These are phyloP conservation scores for Aspergillus chevalieri DNA, from an alignment of 2,329 filamentous ascomycete genomes.

Conservation along the genomic window DNA sequence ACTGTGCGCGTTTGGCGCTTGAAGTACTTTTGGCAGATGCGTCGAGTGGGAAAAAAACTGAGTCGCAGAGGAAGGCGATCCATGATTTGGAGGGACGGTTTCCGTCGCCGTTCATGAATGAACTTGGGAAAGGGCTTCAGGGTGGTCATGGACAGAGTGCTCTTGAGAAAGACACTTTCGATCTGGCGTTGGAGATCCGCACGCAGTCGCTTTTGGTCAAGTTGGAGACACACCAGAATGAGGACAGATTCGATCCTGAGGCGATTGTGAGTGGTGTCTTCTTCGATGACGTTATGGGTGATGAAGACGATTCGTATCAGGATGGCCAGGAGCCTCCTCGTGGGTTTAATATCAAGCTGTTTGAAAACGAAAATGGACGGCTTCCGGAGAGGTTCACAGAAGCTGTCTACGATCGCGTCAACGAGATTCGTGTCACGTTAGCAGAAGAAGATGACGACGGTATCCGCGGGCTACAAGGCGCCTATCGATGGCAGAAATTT, in stretches of 20 bases:
- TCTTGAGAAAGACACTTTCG: constrained; percentile 39
- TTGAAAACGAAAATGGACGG: constrained; percentile 33
- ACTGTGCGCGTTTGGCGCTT: constrained; percentile 37
- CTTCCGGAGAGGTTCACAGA: constrained; percentile 32
- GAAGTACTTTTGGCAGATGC: constrained; percentile 28
- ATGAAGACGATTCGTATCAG: constrained; percentile 6
- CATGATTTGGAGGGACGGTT: constrained; percentile 28
- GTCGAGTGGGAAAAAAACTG: constrained; percentile 11
- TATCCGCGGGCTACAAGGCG: constrained; percentile 39
- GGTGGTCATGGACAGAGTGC: constrained; percentile 31
- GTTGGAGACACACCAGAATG: constrained; percentile 28
- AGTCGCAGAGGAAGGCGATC: constrained; percentile 15
- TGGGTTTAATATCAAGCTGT: constrained; percentile 22
- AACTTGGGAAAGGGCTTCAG: constrained; percentile 13
- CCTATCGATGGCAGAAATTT: constrained; percentile 48
- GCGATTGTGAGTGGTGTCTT: constrained; percentile 39
- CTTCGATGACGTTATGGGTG: constrained; percentile 18
- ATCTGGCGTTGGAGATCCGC: constrained; percentile 48
- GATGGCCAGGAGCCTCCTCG: constrained; percentile 14
- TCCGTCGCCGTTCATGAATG: constrained; percentile 29
- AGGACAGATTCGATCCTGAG: constrained; percentile 34
- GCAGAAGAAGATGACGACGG: constrained; percentile 24
- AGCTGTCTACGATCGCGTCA: constrained; percentile 32
- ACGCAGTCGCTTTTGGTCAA: constrained; percentile 50
- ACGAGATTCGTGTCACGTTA: constrained; percentile 33